phyloP scores from a whole-genome alignment of 192 early-diverging fungal genomes.

The Rhizoclosmatium globosum region DNA sequence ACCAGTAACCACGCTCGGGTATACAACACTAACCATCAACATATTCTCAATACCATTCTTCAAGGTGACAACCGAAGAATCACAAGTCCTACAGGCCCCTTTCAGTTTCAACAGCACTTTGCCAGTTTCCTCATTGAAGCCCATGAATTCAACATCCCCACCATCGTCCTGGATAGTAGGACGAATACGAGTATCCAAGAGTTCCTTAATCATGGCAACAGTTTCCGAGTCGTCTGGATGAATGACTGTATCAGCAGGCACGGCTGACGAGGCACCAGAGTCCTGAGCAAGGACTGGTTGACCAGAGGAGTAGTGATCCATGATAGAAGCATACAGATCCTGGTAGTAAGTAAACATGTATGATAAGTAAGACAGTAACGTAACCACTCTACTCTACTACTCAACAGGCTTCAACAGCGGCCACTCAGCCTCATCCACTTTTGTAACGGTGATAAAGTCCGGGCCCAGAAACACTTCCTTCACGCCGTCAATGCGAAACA shows the following conservation, averaged over 20 bases:
- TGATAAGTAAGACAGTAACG: slow-evolving; percentile 4
- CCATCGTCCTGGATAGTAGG: slow-evolving; percentile 99
- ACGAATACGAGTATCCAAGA: slow-evolving; percentile 93
- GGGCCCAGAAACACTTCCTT: slow-evolving; percentile 87
- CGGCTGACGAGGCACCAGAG: slow-evolving; percentile 3
- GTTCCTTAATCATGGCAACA: slow-evolving; percentile 98
- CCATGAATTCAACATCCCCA: slow-evolving; percentile 96
- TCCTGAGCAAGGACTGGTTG: slow-evolving; percentile 71
- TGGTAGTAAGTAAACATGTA: not conserved
- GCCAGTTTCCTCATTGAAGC: slow-evolving; percentile 71
- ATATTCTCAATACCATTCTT: slow-evolving; percentile 99
- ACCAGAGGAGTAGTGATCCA: slow-evolving; percentile 86
- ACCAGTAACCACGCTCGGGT: no score
- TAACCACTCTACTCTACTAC: not conserved
- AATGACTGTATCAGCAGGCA: slow-evolving; percentile 71
- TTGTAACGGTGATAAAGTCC: slow-evolving; percentile 96
- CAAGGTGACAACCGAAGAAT: slow-evolving; percentile 86
- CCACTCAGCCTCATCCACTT: slow-evolving; percentile 90
- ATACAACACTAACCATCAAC: slow-evolving; percentile 72
- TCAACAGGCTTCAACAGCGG: slow-evolving; percentile 89
- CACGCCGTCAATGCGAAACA: slow-evolving; percentile 97
- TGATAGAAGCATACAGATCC: slow-evolving; percentile 94
- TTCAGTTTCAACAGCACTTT: slow-evolving; percentile 91
- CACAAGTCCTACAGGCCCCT: slow-evolving; percentile 96
- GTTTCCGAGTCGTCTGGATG: slow-evolving; percentile 85